phyloP scores from a whole-genome alignment of 768 basidiomycete genomes.

The Punctularia strigosozonata region DNA sequence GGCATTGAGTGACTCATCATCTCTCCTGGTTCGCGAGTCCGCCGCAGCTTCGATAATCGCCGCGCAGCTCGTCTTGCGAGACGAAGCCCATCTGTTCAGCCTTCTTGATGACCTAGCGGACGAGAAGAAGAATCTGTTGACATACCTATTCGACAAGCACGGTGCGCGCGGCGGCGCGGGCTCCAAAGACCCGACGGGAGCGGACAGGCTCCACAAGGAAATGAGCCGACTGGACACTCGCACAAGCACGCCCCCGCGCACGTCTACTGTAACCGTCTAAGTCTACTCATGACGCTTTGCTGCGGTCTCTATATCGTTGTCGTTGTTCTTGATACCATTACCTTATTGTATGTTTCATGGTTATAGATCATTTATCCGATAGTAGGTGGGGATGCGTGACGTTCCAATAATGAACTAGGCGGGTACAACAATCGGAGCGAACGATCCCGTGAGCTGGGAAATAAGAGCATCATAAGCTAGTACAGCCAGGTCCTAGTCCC shows the following conservation, averaged over 20 bases:
- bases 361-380: no score
- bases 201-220: constrained; percentile 68
- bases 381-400: no score
- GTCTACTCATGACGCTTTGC: no score
- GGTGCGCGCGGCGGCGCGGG: constrained; percentile 41
- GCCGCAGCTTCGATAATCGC: constrained; percentile 77
- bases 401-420: no score
- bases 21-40: constrained; percentile 73
- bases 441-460: no score
- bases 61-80: constrained; percentile 70
- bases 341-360: no score
- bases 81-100: constrained; percentile 74
- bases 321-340: no score
- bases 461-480: no score
- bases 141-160: constrained; percentile 85
- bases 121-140: constrained; percentile 83
- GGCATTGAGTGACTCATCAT: constrained; percentile 61
- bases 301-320: no score
- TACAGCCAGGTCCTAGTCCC: no score
- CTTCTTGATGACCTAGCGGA: constrained; percentile 77
- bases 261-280: constrained; percentile 8
- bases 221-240: constrained; percentile 71
- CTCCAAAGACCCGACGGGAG: constrained; percentile 27
- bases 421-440: no score
- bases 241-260: constrained; percentile 57